A percentile compares a stretch with the other conserved stretches of the same genome.
These are phyloP conservation scores for Trametes cingulata DNA, from an alignment of 768 basidiomycete genomes.

Conservation along the genomic window DNA sequence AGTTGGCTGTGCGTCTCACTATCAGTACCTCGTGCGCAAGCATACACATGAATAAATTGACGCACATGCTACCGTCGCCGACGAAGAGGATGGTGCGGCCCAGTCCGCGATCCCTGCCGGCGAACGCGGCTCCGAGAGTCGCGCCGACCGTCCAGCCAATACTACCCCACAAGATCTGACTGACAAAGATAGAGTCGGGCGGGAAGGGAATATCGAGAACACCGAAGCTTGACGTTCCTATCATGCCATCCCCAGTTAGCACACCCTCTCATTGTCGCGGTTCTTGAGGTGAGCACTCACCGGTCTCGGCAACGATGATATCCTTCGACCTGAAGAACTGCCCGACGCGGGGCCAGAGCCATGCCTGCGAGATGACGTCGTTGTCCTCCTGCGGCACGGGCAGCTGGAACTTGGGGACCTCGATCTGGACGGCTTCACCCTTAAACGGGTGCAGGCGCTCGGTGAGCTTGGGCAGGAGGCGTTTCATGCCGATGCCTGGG, in stretches of 20 bases:
- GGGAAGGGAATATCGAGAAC: slow-evolving; percentile 82
- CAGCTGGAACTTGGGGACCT: slow-evolving; percentile 44
- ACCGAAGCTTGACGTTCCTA: slow-evolving; percentile 82
- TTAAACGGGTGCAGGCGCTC: slow-evolving; percentile 49
- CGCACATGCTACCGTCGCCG: slow-evolving; percentile 81
- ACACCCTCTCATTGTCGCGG: too few relatives aligned
- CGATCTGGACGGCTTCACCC: slow-evolving; percentile 40
- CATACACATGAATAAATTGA: slow-evolving; percentile 17
- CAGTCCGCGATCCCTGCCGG: slow-evolving; percentile 61
- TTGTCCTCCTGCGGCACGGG: slow-evolving; percentile 52
- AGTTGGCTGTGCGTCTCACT: slow-evolving; percentile 53
- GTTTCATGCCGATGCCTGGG: slow-evolving; percentile 72
- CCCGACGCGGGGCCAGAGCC: slow-evolving; percentile 81
- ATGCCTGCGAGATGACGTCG: slow-evolving; percentile 68
- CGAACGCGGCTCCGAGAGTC: slow-evolving; percentile 78
- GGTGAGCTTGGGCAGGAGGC: slow-evolving; percentile 71
- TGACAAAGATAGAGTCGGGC: slow-evolving; percentile 59
- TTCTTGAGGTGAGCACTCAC: too few relatives aligned
- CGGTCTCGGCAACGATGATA: slow-evolving; percentile 87
- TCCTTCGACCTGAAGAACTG: slow-evolving; percentile 72
- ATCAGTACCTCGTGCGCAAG: background rate
- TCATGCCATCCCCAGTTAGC: too few relatives aligned
- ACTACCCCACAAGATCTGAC: slow-evolving; percentile 87
- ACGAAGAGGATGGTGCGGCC: slow-evolving; percentile 80
- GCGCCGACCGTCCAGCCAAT: slow-evolving; percentile 90